Conservation (phyloP, 2,329 filamentous ascomycete species). For the Nemania abortiva region DNA sequence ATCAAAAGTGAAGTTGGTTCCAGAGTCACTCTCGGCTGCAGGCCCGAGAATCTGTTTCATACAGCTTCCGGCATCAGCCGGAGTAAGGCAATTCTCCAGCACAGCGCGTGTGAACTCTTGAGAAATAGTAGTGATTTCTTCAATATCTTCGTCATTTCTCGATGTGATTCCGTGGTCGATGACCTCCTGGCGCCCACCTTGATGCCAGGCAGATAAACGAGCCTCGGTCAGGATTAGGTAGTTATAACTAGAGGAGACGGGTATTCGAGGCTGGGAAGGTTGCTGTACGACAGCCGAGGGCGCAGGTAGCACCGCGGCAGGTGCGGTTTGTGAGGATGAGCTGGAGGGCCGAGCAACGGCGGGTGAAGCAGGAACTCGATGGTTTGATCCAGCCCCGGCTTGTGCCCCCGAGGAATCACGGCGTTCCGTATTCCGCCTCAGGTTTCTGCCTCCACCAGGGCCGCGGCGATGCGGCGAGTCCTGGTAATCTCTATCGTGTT, state of each 20-base stretch:
- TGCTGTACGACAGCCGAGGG: slow-evolving; percentile 44
- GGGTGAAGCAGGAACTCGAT: slow-evolving; percentile 51
- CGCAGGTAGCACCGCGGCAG: slow-evolving; percentile 44
- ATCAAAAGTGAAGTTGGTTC: slow-evolving; percentile 64
- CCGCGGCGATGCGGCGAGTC: slow-evolving; percentile 56
- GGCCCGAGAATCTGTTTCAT: slow-evolving; percentile 80
- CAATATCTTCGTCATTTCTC: slow-evolving; percentile 74
- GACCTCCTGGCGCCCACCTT: slow-evolving; percentile 74
- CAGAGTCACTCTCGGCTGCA: slow-evolving; percentile 62
- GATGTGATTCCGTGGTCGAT: slow-evolving; percentile 74
- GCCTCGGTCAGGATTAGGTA: slow-evolving; percentile 83
- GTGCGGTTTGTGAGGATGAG: slow-evolving; percentile 54
- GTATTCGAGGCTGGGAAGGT: slow-evolving; percentile 45
- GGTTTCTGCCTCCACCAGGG: slow-evolving; percentile 60
- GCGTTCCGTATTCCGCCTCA: slow-evolving; percentile 61
- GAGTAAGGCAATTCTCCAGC: slow-evolving; percentile 74
- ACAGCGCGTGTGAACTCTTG: slow-evolving; percentile 87
- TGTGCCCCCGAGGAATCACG: slow-evolving; percentile 63
- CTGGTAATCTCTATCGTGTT: slow-evolving; percentile 66
- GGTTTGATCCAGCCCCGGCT: slow-evolving; percentile 45
- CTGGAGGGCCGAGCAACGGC: slow-evolving; percentile 54
- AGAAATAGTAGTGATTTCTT: slow-evolving; percentile 78
- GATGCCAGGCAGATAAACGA: slow-evolving; percentile 74
- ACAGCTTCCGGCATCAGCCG: slow-evolving; percentile 76
- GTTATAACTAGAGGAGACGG: slow-evolving; percentile 66